Conservation (phyloP, 75 land plant genomes). For the Gnetum montanum region DNA sequence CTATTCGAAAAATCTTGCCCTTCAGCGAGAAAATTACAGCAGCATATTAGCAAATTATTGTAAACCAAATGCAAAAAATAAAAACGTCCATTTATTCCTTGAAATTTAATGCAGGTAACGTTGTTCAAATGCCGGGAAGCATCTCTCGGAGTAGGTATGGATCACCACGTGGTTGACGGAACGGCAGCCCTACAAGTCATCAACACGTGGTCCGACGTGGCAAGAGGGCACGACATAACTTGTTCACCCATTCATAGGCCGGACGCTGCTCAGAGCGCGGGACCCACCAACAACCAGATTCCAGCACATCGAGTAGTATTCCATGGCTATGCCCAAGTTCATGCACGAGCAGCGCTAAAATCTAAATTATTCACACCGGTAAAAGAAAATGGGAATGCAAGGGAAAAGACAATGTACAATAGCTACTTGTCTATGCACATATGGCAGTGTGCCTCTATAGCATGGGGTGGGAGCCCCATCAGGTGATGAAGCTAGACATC, state of each 20-base stretch:
- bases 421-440: too few species aligned
- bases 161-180: constrained; percentile 54
- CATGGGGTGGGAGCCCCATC: constrained; percentile 17
- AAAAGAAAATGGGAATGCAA: background rate
- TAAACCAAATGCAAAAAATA: too few species aligned
- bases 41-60: too few species aligned
- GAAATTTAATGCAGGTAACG: constrained; percentile 37
- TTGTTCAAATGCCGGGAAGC: constrained; percentile 64
- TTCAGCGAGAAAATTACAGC: too few species aligned
- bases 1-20: too few species aligned
- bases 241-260: constrained; percentile 39
- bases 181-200: constrained; percentile 40
- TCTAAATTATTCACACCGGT: constrained; percentile 14
- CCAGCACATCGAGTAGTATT: constrained; percentile 38
- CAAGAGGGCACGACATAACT: constrained; percentile 23
- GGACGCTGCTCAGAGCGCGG: constrained; percentile 38
- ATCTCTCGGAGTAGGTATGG: constrained; percentile 43
- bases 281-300: constrained; percentile 29
- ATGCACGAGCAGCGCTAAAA: background rate
- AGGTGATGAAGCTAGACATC: constrained; percentile 39
- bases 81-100: too few species aligned
- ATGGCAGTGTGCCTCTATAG: constrained; percentile 39
- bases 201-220: constrained; percentile 55
- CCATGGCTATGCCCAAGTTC: background rate
- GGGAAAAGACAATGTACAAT: too few species aligned